These are phyloP conservation scores for Fomitopsis pulvina DNA, from an alignment of 768 basidiomycete genomes.

Conservation along the genomic window DNA sequence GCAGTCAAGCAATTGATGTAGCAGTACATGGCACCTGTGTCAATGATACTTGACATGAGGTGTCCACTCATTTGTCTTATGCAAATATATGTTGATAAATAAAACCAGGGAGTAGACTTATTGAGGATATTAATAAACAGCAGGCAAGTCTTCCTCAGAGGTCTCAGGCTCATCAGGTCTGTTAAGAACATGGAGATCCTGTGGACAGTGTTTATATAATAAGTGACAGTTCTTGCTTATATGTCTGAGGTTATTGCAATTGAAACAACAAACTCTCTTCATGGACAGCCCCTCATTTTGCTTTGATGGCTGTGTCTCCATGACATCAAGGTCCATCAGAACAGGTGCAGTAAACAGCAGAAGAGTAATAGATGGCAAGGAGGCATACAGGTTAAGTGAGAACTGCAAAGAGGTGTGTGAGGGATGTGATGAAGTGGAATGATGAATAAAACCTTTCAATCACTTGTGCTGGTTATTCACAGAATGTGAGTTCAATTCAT, in stretches of 20 bases:
- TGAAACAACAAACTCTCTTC: background rate
- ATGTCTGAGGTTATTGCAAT: slow-evolving; percentile 4
- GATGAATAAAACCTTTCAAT: background rate
- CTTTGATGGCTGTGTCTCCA: background rate
- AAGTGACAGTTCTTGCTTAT: background rate
- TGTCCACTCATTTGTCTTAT: background rate
- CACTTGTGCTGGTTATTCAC: background rate
- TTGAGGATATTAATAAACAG: background rate
- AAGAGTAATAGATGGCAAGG: background rate
- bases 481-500: background rate
- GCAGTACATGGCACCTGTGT: slow-evolving; percentile 3
- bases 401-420: background rate
- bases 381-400: background rate
- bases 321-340: slow-evolving; percentile 4
- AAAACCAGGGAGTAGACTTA: background rate
- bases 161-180: background rate
- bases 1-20: background rate
- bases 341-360: background rate
- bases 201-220: background rate
- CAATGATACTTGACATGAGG: background rate
- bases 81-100: background rate
- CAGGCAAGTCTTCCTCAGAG: background rate
- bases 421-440: background rate
- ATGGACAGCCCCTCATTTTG: background rate
- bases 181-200: slow-evolving; percentile 1